A percentile compares a stretch with the other conserved stretches of the same genome.
Evolutionary conservation across 1,139 yeast species (phyloP).

Genomic region (Taphrina wiesneri): DNA sequence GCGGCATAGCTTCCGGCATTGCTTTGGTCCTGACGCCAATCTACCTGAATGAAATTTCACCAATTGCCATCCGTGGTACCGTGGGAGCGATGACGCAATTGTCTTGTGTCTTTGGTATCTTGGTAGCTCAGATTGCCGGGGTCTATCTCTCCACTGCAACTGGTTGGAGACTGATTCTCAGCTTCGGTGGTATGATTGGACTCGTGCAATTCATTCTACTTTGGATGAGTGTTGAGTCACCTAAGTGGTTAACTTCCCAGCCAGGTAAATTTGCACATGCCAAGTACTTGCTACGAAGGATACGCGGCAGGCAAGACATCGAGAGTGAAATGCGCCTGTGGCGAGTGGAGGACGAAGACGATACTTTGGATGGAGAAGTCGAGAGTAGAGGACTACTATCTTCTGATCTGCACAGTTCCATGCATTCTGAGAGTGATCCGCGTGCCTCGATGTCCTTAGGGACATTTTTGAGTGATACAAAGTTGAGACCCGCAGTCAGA

Average conservation of each 20-base stretch:
- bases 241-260: conserved; percentile 65
- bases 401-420: background rate
- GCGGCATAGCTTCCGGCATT: conserved; percentile 86
- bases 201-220: conserved; percentile 52
- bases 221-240: conserved; percentile 68
- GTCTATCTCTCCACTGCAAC: conserved; percentile 62
- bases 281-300: conserved; percentile 44
- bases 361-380: background rate
- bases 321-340: conserved; percentile 41
- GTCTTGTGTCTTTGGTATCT: conserved; percentile 78
- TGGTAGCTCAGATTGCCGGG: conserved; percentile 74
- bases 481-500: conserved; percentile 58
- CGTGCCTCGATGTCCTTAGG: conserved; percentile 35
- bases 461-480: conserved; percentile 55
- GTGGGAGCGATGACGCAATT: conserved; percentile 89
- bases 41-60: conserved; percentile 76
- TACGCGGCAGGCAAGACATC: conserved; percentile 44
- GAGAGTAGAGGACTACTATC: background rate
- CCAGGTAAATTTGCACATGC: conserved; percentile 47
- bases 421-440: background rate
- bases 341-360: conserved; percentile 12
- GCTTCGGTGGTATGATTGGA: conserved; percentile 61
- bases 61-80: conserved; percentile 65
- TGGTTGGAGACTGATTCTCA: conserved; percentile 71
- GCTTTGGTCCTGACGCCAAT: conserved; percentile 83